These are phyloP conservation scores for Aureobasidium sp. DNA, from an alignment of 2,329 filamentous ascomycete species.

Conservation along the genomic window DNA sequence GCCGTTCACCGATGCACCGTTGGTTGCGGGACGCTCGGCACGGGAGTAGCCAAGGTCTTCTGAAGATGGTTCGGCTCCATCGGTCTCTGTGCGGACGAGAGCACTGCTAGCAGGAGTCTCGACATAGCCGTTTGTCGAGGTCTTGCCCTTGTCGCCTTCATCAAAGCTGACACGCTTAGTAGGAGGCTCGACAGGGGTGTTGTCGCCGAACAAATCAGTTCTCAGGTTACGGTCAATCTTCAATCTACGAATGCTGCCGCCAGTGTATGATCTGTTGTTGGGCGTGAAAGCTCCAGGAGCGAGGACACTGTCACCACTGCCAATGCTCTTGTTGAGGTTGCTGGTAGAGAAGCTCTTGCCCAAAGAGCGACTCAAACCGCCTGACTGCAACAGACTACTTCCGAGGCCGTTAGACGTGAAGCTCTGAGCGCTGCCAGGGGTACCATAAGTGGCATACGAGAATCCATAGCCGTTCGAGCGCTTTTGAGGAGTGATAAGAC, in stretches of 20 bases:
- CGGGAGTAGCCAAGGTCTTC: conserved; percentile 56
- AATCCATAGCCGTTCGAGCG: conserved; percentile 71
- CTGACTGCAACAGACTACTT: conserved; percentile 54
- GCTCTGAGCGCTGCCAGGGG: conserved; percentile 65
- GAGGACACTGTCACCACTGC: conserved; percentile 71
- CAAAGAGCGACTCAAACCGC: conserved; percentile 57
- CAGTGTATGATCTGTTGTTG: conserved; percentile 55
- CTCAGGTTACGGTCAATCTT: conserved; percentile 84
- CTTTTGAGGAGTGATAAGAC: conserved; percentile 77
- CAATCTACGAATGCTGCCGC: conserved; percentile 75
- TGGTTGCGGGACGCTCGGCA: conserved; percentile 34
- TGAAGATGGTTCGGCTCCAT: conserved; percentile 46
- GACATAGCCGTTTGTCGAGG: conserved; percentile 25
- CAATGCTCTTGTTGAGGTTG: conserved; percentile 75
- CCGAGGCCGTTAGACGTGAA: conserved; percentile 58
- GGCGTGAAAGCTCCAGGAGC: conserved; percentile 74
- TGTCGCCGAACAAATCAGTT: conserved; percentile 53
- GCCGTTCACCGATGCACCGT: conserved; percentile 31
- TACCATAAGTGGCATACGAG: conserved; percentile 86
- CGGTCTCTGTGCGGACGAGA: conserved; percentile 43
- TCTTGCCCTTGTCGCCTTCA: conserved; percentile 33
- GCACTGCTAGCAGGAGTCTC: conserved; percentile 42
- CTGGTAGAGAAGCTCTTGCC: conserved; percentile 85
- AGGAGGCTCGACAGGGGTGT: conserved; percentile 39
- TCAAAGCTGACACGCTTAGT: conserved; percentile 82